phyloP scores from a whole-genome alignment of 2,329 filamentous ascomycete species.

The Onygenales sp. region DNA sequence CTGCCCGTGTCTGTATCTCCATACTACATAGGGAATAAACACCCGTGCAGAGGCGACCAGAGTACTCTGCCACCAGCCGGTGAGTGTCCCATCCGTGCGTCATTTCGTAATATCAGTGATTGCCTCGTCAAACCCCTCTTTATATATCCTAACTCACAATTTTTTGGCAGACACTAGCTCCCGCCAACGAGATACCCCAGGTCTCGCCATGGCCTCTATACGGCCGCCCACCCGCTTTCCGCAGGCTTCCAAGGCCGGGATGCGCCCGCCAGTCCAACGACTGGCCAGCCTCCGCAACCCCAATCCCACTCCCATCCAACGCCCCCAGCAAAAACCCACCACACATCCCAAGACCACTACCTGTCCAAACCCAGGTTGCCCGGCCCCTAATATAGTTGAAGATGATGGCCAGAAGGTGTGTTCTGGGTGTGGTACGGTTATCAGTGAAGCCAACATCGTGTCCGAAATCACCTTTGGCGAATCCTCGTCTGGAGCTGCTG shows the following conservation, averaged over 20 bases:
- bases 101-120: no score
- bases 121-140: no score
- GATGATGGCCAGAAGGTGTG: slow-evolving; percentile 52
- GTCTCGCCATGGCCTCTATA: slow-evolving; percentile 7
- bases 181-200: neutral
- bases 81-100: no score
- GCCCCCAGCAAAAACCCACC: slow-evolving; percentile 18
- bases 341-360: slow-evolving; percentile 24
- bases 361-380: slow-evolving; percentile 37
- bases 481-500: slow-evolving; percentile 70
- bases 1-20: no score
- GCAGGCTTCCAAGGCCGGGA: slow-evolving; percentile 20
- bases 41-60: no score
- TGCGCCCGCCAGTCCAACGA: slow-evolving; percentile 27
- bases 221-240: slow-evolving; percentile 11
- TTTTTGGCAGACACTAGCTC: neutral
- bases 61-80: no score
- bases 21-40: no score
- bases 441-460: slow-evolving; percentile 81
- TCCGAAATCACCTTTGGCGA: slow-evolving; percentile 89
- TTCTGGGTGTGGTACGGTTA: slow-evolving; percentile 72
- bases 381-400: slow-evolving; percentile 36
- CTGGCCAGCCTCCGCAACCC: slow-evolving; percentile 32
- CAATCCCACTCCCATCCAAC: slow-evolving; percentile 27
- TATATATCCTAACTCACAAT: neutral